A percentile compares a stretch with the other conserved stretches of the same genome.
phyloP scores from a whole-genome alignment of 2,329 filamentous ascomycete species.

The Epichloe gansuensis region DNA sequence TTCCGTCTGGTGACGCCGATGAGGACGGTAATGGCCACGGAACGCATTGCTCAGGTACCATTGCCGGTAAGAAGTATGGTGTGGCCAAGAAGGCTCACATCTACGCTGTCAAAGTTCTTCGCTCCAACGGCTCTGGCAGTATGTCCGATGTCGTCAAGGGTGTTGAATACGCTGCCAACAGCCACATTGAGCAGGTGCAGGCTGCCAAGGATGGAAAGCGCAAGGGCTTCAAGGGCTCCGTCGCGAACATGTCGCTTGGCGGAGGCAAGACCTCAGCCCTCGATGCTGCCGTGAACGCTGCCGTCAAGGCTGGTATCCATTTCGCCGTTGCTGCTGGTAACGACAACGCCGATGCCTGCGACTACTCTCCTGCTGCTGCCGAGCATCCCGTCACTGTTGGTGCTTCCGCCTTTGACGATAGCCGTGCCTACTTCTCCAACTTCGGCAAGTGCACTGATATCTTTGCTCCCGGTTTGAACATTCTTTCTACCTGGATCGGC shows the following conservation, averaged over 20 bases:
- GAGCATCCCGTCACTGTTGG: slow-evolving; percentile 89
- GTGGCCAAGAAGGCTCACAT: slow-evolving; percentile 97
- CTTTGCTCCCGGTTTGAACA: slow-evolving; percentile 94
- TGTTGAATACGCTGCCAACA: slow-evolving; percentile 82
- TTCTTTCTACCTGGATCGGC: slow-evolving; percentile 96
- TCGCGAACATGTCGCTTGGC: slow-evolving; percentile 98
- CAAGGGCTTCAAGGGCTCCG: slow-evolving; percentile 97
- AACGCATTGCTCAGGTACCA: slow-evolving; percentile 96
- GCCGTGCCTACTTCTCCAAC: slow-evolving; percentile 99
- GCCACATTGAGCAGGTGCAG: slow-evolving; percentile 64
- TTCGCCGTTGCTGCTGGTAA: slow-evolving; percentile 98
- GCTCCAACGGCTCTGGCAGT: slow-evolving; percentile 91
- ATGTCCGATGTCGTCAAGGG: slow-evolving; percentile 99
- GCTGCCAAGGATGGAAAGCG: slow-evolving; percentile 74
- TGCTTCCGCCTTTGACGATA: slow-evolving; percentile 83
- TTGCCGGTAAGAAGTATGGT: slow-evolving; percentile 97
- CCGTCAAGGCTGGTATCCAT: slow-evolving; percentile 82
- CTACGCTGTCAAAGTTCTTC: slow-evolving; percentile 95
- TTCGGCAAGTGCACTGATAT: slow-evolving; percentile 99
- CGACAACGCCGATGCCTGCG: slow-evolving; percentile 97
- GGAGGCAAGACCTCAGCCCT: slow-evolving; percentile 92
- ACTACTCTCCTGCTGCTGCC: slow-evolving; percentile 94
- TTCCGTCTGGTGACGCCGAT: slow-evolving; percentile 73
- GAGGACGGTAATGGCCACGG: slow-evolving; percentile 95
- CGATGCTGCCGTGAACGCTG: slow-evolving; percentile 86